phyloP scores from a whole-genome alignment of 1,284 basidiomycete species.

The Leccinum laetum region DNA sequence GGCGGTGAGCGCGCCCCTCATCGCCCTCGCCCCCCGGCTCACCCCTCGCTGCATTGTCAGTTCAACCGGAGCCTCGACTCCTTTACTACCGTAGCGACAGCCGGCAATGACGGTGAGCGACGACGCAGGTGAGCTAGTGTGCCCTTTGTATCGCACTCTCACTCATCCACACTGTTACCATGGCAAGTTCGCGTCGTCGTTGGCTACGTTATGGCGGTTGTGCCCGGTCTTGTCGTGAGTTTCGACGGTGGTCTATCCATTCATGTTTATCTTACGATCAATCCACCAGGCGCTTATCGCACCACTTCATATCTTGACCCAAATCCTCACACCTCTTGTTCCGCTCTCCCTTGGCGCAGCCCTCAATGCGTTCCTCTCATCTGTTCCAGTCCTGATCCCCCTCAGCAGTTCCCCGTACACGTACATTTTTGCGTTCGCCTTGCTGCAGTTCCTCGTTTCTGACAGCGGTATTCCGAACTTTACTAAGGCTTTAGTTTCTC shows the following conservation, averaged over 20 bases:
- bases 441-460: slow-evolving; percentile 66
- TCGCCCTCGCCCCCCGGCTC: too few relatives aligned
- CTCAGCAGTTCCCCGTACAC: slow-evolving; percentile 59
- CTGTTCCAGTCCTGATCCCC: slow-evolving; percentile 17
- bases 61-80: too few relatives aligned
- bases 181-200: slow-evolving; percentile 18
- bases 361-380: slow-evolving; percentile 56
- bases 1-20: too few relatives aligned
- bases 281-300: slow-evolving; percentile 58
- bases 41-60: too few relatives aligned
- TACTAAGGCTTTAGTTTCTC: slow-evolving; percentile 74
- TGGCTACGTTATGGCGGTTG: slow-evolving; percentile 20
- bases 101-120: too few relatives aligned
- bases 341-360: slow-evolving; percentile 75
- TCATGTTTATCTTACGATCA: slow-evolving; percentile 9
- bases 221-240: slow-evolving; percentile 24
- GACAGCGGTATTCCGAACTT: slow-evolving; percentile 67
- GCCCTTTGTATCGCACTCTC: background rate
- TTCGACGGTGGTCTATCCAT: background rate
- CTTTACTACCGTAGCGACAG: too few relatives aligned
- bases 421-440: slow-evolving; percentile 62
- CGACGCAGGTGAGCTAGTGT: slow-evolving; percentile 13
- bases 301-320: slow-evolving; percentile 68
- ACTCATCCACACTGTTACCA: background rate
- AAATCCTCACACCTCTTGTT: slow-evolving; percentile 72